Evolutionary conservation across 179 eudicot genomes (phyloP), one percentile per base, ranked within the genome.

Genomic region (Beta lomatogona): DNA sequence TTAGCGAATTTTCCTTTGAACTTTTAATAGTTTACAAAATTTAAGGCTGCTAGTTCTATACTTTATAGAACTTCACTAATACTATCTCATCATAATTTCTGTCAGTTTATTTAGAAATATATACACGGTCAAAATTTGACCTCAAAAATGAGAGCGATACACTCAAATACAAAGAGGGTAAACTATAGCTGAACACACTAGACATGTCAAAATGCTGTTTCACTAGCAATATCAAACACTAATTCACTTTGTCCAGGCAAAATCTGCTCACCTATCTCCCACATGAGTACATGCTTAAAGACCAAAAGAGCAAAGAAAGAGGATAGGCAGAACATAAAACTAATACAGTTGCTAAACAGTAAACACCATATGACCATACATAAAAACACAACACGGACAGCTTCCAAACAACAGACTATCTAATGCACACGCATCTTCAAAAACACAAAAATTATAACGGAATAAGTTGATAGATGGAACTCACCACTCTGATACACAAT

Each of bases 401-500:
- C 59, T 55, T 48, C 52, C 52, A 48, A 48, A 48, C 52, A 48
- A 48, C 52, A 5, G 52, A 48, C 1, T 48, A 48, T 48, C 52
- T 48, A 48, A 6, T 48, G 52, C 52, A 48, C 52, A 5, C 52
- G 7, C 52, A 48, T 48, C 9, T 48, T 48, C 52, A 55, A 36
- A 77, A 11, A 64, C 0, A 64, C 6, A 5, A 58, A 44, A 48
- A 28, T 48, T 57, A 86, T 11, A 70, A 41, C 9, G 74, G 75
- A 82, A 73, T 13, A 6, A 66, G 75, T 68, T 59, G 53, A 66
- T 67, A 25, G 70, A 70, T 73, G 82, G 67, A 75, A 85, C 94
- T 83, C 41, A 93, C 97, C 97, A 93, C 77, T 93, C 97, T 50
- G 96, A 91, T 36, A 90, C 94, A 84, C 94, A 93, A 81, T 92